Base-by-base conservation (phyloP, 345 rosid species). In the Gossypium mustelinum region DNA sequence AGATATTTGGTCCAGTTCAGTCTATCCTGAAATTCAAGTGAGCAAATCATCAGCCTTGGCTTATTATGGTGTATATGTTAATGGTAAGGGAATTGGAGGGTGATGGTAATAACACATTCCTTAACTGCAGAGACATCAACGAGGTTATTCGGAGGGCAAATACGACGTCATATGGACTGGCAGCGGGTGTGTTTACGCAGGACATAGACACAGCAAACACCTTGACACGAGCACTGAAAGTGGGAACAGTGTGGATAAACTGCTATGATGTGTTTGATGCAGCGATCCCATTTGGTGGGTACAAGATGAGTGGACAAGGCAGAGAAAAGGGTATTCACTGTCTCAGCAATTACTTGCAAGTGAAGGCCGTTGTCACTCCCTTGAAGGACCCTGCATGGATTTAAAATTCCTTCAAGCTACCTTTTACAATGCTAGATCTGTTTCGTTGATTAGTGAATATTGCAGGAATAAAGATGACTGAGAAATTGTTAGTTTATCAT, bases 1-100 rank as follows among this genome's bases (percentile, higher is more conserved):
- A 88, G 85, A 90, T 90, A 75, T 90, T 90, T 50, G 95, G 95
- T 58, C 95, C 92, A 2, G 91, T 90, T 61, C 95, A 90, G 81
- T 71, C 95, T 59, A 83, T 90, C 76, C 78, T 87, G 79, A 90
- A 90, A 80, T 90, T 81, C 90, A 87, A 79, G 95, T 88, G 68
- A 88, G 90, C 61, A 59, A 75, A 64, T 20, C 25, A 24, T 27
- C 14, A 69, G 72, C 17, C 65, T 17, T 39, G 44, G 24, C 18
- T 10, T 18, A 55, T 18, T 1, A 6, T 34, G 41, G 41, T 34
- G 41, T 1, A 18, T n/a, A 55, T 8, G 18, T n/a, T 18, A 2
- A n/a, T 17, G 3, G 24, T 55, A 34, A 34, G 41, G 41, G 41
- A 34, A 34, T 34, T 34, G 41, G 41, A 34, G n/a, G 7, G 3